phyloP scores from a whole-genome alignment of 1,139 yeast species.

The Candida buenavistaensis region DNA sequence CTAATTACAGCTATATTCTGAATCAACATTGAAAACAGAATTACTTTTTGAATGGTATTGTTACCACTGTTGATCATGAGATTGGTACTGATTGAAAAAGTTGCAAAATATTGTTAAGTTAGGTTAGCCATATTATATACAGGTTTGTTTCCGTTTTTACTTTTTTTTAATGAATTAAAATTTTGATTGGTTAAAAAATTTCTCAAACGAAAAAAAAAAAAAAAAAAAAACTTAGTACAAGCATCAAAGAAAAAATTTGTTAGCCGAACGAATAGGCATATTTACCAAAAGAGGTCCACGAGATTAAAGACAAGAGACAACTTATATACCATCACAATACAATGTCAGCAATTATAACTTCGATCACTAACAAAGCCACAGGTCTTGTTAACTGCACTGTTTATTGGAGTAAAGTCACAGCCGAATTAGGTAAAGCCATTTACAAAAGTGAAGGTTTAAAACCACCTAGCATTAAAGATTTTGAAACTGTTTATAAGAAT shows the following conservation, averaged over 20 bases:
- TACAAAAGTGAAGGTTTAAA: conserved; percentile 90
- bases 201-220: conserved; percentile 2
- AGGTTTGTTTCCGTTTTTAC: conserved; percentile 27
- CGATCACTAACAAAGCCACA: conserved; percentile 38
- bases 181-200: conserved; percentile 18
- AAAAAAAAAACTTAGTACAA: conserved; percentile 6
- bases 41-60: no score
- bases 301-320: conserved; percentile 1
- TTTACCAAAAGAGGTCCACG: no score
- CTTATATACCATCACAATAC: neutral
- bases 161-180: conserved; percentile 16
- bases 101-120: no score
- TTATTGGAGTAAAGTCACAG: conserved; percentile 90
- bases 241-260: neutral
- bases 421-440: conserved; percentile 85
- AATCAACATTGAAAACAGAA: no score
- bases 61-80: no score
- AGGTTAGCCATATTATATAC: neutral
- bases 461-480: conserved; percentile 81
- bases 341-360: conserved; percentile 46
- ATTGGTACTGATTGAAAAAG: no score
- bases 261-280: conserved; percentile 1
- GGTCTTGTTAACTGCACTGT: conserved; percentile 50
- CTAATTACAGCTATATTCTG: no score
- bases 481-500: conserved; percentile 71